These are phyloP conservation scores for Naganishia kalamii DNA, from an alignment of 768 basidiomycete genomes.

Conservation along the genomic window DNA sequence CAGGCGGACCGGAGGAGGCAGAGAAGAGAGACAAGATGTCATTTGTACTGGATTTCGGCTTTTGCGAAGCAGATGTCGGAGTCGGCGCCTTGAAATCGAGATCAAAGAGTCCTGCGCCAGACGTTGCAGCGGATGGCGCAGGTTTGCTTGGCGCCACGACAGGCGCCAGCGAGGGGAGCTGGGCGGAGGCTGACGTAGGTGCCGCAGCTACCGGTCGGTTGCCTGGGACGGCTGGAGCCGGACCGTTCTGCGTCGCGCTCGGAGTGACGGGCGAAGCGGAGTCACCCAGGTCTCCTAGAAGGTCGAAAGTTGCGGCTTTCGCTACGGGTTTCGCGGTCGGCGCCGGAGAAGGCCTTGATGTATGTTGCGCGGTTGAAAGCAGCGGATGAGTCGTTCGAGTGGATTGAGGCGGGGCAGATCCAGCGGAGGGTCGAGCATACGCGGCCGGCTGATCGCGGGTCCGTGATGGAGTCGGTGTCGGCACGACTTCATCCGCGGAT, in stretches of 20 bases:
- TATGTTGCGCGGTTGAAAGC: not conserved
- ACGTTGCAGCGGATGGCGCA: slow-evolving; percentile 27
- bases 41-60: slow-evolving; percentile 35
- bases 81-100: slow-evolving; percentile 42
- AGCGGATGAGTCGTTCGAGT: not conserved
- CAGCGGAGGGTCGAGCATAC: slow-evolving; percentile 24
- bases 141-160: slow-evolving; percentile 1
- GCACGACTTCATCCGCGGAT: not conserved
- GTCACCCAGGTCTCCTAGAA: slow-evolving; percentile 17
- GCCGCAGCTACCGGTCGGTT: slow-evolving; percentile 22
- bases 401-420: slow-evolving; percentile 24
- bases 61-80: slow-evolving; percentile 17
- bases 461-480: not conserved
- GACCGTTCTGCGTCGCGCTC: not conserved
- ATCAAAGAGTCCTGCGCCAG: slow-evolving; percentile 38
- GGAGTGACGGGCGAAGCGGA: slow-evolving; percentile 1
- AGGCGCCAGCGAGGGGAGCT: not conserved
- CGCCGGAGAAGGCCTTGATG: slow-evolving; percentile 2
- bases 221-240: slow-evolving; percentile 33
- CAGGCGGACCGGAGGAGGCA: slow-evolving; percentile 22
- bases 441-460: not conserved
- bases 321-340: slow-evolving; percentile 14
- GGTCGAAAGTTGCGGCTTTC: slow-evolving; percentile 31
- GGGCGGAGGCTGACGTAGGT: slow-evolving; percentile 13
- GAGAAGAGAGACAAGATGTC: slow-evolving; percentile 45